phyloP scores from a whole-genome alignment of 2,329 filamentous ascomycete species.

The Hymenoscyphus fraxineus region DNA sequence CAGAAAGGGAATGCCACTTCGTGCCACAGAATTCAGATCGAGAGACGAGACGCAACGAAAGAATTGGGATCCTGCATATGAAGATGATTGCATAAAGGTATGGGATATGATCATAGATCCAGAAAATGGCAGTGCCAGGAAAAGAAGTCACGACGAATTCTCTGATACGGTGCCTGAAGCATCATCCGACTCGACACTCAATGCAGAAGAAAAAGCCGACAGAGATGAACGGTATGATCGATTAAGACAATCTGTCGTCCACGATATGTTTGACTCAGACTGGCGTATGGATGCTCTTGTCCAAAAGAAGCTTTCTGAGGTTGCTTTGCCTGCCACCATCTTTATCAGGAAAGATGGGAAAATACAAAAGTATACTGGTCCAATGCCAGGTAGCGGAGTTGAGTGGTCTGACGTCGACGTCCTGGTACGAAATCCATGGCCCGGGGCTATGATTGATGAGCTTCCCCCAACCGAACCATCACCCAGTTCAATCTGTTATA shows the following conservation, averaged over 20 bases:
- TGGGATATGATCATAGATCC: constrained; percentile 72
- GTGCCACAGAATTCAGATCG: constrained; percentile 58
- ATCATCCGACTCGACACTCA: neutral
- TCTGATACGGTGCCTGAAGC: constrained; percentile 18
- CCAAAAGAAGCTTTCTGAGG: constrained; percentile 62
- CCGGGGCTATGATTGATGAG: constrained; percentile 57
- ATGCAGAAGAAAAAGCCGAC: constrained; percentile 34
- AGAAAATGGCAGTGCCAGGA: constrained; percentile 38
- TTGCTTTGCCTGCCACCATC: constrained; percentile 64
- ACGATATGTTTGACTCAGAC: constrained; percentile 72
- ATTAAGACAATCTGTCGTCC: constrained; percentile 60
- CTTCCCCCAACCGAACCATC: constrained; percentile 68
- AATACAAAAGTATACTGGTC: constrained; percentile 67
- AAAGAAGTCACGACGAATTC: constrained; percentile 49
- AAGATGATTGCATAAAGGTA: constrained; percentile 73
- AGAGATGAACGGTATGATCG: constrained; percentile 42
- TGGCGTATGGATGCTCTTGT: constrained; percentile 70
- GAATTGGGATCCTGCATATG: constrained; percentile 58
- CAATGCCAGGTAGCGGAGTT: constrained; percentile 50
- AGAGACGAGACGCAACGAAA: constrained; percentile 27
- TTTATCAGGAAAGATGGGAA: constrained; percentile 65
- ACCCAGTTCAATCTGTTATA: constrained; percentile 74
- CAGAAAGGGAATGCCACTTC: constrained; percentile 74
- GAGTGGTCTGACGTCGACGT: constrained; percentile 64
- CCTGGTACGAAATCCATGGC: constrained; percentile 74